These are phyloP conservation scores for Elsinoe perseae DNA, from an alignment of 2,329 filamentous ascomycete species.

Conservation along the genomic window DNA sequence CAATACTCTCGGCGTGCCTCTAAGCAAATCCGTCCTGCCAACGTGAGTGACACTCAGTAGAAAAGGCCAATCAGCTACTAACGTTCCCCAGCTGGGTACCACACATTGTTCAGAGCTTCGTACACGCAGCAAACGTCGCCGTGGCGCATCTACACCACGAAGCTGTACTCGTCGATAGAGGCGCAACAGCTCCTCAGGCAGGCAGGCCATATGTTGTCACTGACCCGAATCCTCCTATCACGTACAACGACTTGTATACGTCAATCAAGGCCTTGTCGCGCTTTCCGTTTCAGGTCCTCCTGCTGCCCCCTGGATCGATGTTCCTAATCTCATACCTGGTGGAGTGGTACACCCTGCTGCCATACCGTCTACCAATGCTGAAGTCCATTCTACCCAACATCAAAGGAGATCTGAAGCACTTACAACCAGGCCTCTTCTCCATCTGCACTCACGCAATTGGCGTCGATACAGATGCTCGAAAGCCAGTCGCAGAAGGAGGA, in stretches of 20 bases:
- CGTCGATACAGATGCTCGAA: background rate
- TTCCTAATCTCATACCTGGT: background rate
- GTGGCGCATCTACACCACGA: slow-evolving; percentile 1
- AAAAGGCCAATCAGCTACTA: background rate
- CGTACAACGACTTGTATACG: background rate
- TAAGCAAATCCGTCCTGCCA: background rate
- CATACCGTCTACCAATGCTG: background rate
- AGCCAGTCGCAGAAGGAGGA: background rate
- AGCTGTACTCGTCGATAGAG: background rate
- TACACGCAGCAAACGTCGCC: background rate
- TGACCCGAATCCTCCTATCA: background rate
- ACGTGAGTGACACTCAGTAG: background rate
- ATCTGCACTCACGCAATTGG: background rate
- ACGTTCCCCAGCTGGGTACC: background rate
- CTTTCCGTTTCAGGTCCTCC: background rate
- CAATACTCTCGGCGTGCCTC: background rate
- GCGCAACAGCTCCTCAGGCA: background rate
- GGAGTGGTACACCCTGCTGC: background rate
- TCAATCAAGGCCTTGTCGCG: background rate
- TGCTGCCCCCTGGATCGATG: background rate
- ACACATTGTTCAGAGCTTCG: background rate
- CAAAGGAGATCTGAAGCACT: background rate
- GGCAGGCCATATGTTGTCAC: background rate
- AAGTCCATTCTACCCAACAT: background rate
- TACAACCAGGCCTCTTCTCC: background rate